Conservation (phyloP, 208 protist genomes). For the Acanthamoeba triangularis region DNA sequence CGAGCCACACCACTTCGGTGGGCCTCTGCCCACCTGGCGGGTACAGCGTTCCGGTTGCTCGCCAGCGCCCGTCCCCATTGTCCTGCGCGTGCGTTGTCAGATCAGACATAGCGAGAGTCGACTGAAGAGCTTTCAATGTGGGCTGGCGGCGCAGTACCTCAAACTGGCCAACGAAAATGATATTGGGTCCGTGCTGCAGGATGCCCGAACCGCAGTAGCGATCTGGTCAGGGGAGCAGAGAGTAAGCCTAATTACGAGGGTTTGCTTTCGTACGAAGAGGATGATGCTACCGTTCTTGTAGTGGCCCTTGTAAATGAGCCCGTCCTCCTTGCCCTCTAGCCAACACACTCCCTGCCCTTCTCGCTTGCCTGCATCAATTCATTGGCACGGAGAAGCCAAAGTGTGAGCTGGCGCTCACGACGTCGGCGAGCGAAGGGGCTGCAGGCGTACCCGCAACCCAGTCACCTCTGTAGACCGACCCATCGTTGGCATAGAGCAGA, state of each 20-base stretch:
- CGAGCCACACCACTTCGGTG: not conserved
- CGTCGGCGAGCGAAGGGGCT: too few relatives aligned
- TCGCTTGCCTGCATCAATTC: not conserved
- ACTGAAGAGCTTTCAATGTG: too few relatives aligned
- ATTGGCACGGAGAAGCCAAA: too few relatives aligned
- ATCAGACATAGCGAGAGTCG: too few relatives aligned
- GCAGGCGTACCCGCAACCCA: not conserved
- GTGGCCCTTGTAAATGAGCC: not conserved
- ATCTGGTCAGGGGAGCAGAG: not conserved
- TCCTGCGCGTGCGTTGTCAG: too few relatives aligned
- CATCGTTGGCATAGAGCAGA: not conserved
- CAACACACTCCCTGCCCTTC: not conserved
- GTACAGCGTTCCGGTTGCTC: conserved; percentile 17
- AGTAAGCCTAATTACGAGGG: not conserved
- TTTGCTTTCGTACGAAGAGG: not conserved
- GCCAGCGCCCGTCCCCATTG: not conserved
- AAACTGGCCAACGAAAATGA: not conserved
- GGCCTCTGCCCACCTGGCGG: not conserved
- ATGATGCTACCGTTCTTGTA: not conserved
- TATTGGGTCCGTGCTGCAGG: not conserved
- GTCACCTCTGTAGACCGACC: conserved; percentile 19
- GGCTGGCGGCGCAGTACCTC: not conserved
- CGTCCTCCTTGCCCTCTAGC: not conserved
- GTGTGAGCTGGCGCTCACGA: too few relatives aligned
- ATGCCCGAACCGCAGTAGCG: not conserved